A percentile compares a stretch with the other conserved stretches of the same genome.
Evolutionary conservation across 768 basidiomycete genomes (phyloP).

Genomic region (Tephrocybe sp.): DNA sequence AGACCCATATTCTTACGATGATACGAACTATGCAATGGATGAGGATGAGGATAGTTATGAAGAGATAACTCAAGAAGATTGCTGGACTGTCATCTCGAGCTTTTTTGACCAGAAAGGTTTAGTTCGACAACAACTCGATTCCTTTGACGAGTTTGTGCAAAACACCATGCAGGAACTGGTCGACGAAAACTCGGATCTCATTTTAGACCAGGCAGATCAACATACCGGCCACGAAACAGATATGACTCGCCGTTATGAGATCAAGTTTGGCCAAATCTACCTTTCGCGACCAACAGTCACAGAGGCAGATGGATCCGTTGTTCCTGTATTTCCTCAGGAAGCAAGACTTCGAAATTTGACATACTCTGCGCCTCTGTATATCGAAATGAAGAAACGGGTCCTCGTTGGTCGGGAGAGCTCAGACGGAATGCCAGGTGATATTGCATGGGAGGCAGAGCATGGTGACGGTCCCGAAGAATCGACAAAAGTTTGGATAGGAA

Average conservation of each 20-base stretch:
- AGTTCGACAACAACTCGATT: conserved; percentile 95
- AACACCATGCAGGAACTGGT: conserved; percentile 99
- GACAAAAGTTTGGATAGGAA: conserved; percentile 92
- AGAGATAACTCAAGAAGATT: conserved; percentile 89
- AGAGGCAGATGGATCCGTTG: conserved; percentile 92
- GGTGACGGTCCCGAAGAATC: conserved; percentile 60
- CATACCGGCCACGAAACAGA: conserved; percentile 83
- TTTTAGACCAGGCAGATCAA: conserved; percentile 94
- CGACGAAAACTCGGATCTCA: conserved; percentile 93
- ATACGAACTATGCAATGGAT: conserved; percentile 51
- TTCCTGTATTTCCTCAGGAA: conserved; percentile 95
- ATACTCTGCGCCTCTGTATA: conserved; percentile 92
- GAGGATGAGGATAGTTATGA: conserved; percentile 59
- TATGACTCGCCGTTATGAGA: conserved; percentile 91
- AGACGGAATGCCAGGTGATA: conserved; percentile 76
- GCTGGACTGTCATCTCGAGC: conserved; percentile 93
- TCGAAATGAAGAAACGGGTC: conserved; percentile 91
- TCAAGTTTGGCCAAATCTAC: conserved; percentile 97
- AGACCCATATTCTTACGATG: conserved; percentile 59
- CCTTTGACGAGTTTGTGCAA: conserved; percentile 98
- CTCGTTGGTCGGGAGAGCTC: conserved; percentile 78
- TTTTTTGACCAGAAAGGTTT: conserved; percentile 98
- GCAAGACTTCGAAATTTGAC: conserved; percentile 93
- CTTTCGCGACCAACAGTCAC: conserved; percentile 93
- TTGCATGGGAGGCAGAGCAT: conserved; percentile 74